Evolutionary conservation across 352 stramenopile genomes (phyloP).

Genomic region (Discostella stelligera): DNA sequence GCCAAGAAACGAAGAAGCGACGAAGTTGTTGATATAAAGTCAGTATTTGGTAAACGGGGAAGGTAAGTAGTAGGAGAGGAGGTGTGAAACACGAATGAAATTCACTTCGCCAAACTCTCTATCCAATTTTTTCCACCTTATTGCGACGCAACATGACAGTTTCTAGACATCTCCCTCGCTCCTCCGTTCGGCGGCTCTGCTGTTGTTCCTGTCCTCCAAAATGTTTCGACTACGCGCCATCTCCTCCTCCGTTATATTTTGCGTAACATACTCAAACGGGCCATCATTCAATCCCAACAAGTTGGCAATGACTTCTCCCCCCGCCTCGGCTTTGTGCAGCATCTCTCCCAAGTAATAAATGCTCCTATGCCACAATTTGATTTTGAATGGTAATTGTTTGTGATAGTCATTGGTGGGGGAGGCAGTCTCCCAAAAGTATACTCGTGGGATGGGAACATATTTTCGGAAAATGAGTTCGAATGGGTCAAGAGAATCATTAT

Average conservation of each 20-base stretch:
- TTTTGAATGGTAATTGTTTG: constrained; percentile 39
- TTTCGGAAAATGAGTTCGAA: constrained; percentile 64
- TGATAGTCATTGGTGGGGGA: constrained; percentile 27
- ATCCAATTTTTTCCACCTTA: constrained; percentile 2
- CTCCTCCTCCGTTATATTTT: constrained; percentile 57
- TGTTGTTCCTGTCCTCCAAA: constrained; percentile 15
- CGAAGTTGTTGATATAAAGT: constrained; percentile 16
- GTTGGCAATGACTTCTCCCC: constrained; percentile 50
- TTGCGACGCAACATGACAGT: not conserved
- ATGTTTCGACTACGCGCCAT: constrained; percentile 40
- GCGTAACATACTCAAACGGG: constrained; percentile 63
- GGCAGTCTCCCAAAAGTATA: constrained; percentile 66
- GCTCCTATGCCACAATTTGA: constrained; percentile 62
- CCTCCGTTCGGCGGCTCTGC: not conserved
- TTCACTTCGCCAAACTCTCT: constrained; percentile 5
- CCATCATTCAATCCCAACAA: constrained; percentile 49
- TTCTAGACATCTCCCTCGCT: constrained; percentile 18
- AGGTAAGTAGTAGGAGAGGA: not conserved
- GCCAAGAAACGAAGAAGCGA: constrained; percentile 20
- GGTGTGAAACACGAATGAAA: not conserved
- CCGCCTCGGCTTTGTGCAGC: constrained; percentile 38
- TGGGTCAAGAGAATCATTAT: constrained; percentile 50
- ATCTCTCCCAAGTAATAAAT: constrained; percentile 37
- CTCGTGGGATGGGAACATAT: constrained; percentile 61
- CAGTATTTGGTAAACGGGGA: too few species aligned